Evolutionary conservation across 495 filamentous ascomycete species (phyloP).

Genomic region (Amorphotheca resinae): DNA sequence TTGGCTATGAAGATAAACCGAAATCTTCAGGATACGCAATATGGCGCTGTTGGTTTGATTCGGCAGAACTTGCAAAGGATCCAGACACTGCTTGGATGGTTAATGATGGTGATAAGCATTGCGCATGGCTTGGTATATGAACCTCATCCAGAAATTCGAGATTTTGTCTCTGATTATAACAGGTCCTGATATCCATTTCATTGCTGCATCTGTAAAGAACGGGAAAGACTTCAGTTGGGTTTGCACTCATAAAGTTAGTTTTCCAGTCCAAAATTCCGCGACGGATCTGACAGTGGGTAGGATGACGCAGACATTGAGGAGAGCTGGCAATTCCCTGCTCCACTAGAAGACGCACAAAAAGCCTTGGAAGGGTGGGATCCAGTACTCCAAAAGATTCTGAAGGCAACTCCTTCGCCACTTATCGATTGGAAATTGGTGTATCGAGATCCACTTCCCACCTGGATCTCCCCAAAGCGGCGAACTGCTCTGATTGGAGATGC

Average conservation of each 20-base stretch:
- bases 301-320: conserved; percentile 35
- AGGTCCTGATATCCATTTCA: conserved; percentile 34
- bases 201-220: conserved; percentile 35
- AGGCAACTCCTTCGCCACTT: conserved; percentile 35
- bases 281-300: not conserved
- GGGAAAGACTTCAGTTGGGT: conserved; percentile 43
- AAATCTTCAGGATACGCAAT: conserved; percentile 48
- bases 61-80: conserved; percentile 46
- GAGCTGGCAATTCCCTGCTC: conserved; percentile 36
- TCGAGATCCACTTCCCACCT: conserved; percentile 54
- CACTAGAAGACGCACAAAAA: conserved; percentile 34
- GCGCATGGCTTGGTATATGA: conserved; percentile 29
- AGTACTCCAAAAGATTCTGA: conserved; percentile 31
- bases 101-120: conserved; percentile 50
- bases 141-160: not conserved
- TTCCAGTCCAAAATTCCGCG: not conserved
- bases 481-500: conserved; percentile 57
- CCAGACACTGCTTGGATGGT: conserved; percentile 47
- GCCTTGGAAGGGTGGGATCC: conserved; percentile 28
- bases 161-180: not conserved
- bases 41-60: conserved; percentile 47
- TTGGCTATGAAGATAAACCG: conserved; percentile 52
- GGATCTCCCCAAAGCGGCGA: conserved; percentile 44
- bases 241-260: conserved; percentile 26
- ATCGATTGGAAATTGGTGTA: conserved; percentile 66